Base-by-base conservation (phyloP, 2,329 filamentous ascomycete genomes). In the Phialemoniopsis sp. region DNA sequence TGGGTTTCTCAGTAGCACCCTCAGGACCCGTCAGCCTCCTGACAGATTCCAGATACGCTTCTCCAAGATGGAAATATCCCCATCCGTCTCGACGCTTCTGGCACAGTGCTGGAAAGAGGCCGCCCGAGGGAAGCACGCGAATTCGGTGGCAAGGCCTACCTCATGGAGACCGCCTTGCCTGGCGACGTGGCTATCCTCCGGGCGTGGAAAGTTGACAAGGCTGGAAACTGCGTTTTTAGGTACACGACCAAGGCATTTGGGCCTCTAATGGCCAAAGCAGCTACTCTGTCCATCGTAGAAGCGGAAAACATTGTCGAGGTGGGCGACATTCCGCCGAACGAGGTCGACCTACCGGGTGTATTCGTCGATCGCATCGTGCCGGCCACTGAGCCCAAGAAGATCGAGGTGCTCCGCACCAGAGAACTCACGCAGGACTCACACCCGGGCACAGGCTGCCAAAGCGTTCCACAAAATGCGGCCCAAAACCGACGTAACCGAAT, bases 331-430 rank as follows among this genome's bases (percentile, higher is more conserved):
- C 73, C 82, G 38, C 81, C 88, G 3, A 82, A 87, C 44, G 77
- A 82, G 32, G 80, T 94, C 5, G 82, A 93, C 53, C 70, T 94
- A 4, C 87, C 87, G 0, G 87, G 88, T 8, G 89, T 94, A 49
- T 93, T 82, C 57, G 82, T 94, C 54, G 84, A 91, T 56, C 77
- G 87, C 34, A 85, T 94, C 39, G 82, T 94, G 2, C 84, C 83
- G 14, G 80, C 84, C 0, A 89, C 82, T 0, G 75, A 73, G 2
- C 67, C 78, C 30, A 90, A 91, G 67, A 72, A 76, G 15, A 78
- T 91, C 42, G 88, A 94, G 61, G 77, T 80, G 54, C 59, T 80
- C 17, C 68, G 72, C n/a, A n/a, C n/a, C n/a, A n/a, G n/a, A n/a
- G n/a, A n/a, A n/a, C n/a, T n/a, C n/a, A n/a, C n/a, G n/a, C n/a